Conservation (phyloP, 164 flowering plant genomes). For the Saururus chinensis region DNA sequence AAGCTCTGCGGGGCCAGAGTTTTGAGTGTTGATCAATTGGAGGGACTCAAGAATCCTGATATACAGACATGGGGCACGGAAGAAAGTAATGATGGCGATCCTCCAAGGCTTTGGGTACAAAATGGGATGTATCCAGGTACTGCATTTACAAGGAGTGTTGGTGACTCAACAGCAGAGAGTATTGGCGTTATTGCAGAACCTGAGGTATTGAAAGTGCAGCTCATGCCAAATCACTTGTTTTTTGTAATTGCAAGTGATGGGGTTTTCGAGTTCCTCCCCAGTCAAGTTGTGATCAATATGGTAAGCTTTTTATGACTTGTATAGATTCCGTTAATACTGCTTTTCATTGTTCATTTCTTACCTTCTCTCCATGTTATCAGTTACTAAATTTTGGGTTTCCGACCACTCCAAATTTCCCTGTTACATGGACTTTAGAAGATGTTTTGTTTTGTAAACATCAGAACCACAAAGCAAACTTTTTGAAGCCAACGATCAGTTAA, state of each 20-base stretch:
- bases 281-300: constrained; percentile 87
- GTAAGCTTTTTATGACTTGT: constrained; percentile 24
- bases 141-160: constrained; percentile 91
- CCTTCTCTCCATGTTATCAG: not conserved
- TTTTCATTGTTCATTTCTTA: no score
- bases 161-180: constrained; percentile 73
- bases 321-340: not conserved
- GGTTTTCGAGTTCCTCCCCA: constrained; percentile 82
- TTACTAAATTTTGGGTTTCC: not conserved
- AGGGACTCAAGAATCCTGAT: constrained; percentile 75
- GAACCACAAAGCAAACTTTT: not conserved
- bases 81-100: constrained; percentile 73
- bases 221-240: constrained; percentile 59
- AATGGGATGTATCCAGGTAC: constrained; percentile 89
- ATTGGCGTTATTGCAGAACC: constrained; percentile 92
- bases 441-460: not conserved
- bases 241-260: constrained; percentile 97
- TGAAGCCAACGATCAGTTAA: not conserved
- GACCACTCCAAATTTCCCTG: not conserved
- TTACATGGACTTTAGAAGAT: not conserved
- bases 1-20: constrained; percentile 90
- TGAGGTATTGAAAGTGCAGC: constrained; percentile 54
- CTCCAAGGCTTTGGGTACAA: constrained; percentile 94
- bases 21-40: constrained; percentile 80
- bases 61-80: constrained; percentile 88